Evolutionary conservation across 176 grass and related monocot species (phyloP).

Genomic region (Echinochloa phyllopogon): DNA sequence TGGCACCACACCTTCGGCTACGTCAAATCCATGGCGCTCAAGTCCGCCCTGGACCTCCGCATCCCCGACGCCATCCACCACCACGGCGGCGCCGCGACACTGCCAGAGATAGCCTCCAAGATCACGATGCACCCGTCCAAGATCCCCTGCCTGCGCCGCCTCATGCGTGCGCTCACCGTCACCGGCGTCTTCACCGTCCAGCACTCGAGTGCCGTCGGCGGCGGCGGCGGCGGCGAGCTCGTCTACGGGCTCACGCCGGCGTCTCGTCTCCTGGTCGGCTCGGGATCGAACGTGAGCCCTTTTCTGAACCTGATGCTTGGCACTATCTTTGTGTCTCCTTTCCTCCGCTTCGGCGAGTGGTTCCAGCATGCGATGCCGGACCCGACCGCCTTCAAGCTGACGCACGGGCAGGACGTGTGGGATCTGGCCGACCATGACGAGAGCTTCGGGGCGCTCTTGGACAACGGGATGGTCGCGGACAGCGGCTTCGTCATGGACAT

Average conservation of each 20-base stretch:
- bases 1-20: background rate
- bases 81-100: conserved; percentile 19
- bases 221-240: background rate
- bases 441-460: conserved; percentile 9
- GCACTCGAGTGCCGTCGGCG: fast-evolving
- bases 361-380: background rate
- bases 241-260: conserved; percentile 25
- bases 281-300: background rate
- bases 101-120: background rate
- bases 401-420: background rate
- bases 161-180: conserved; percentile 30
- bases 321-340: background rate
- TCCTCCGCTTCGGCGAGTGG: conserved; percentile 16
- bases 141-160: conserved; percentile 13
- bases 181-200: background rate
- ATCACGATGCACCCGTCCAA: conserved; percentile 7
- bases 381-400: background rate
- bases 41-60: background rate
- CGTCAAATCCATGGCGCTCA: conserved; percentile 35
- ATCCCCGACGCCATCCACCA: conserved; percentile 34
- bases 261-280: conserved; percentile 20
- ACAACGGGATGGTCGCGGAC: conserved; percentile 51
- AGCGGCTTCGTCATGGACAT: conserved; percentile 32
- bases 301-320: background rate
- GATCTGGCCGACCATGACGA: background rate